Conservation (phyloP, 2,329 filamentous ascomycete species). For the Coniochaeta sp. region DNA sequence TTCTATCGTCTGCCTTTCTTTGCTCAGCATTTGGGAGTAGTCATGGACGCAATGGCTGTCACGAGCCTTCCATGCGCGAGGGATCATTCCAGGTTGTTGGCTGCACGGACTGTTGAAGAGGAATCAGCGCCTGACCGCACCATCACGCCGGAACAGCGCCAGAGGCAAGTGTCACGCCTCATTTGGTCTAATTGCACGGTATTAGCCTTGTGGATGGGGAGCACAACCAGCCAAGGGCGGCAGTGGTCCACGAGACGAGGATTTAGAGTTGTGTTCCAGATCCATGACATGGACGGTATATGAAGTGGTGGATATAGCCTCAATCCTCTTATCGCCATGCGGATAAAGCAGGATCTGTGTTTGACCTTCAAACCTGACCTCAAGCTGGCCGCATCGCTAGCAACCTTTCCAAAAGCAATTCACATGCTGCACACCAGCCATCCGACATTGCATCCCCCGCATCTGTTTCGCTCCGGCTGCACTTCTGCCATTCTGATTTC, state of each 20-base stretch:
- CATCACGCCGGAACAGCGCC: no score
- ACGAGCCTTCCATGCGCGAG: no score
- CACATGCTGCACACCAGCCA: no score
- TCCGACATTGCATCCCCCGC: no score
- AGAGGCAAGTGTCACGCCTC: background rate
- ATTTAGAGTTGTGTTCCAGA: background rate
- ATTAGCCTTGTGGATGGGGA: background rate
- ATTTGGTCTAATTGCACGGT: background rate
- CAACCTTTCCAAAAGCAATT: background rate
- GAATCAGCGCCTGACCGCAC: no score
- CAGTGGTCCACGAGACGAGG: background rate
- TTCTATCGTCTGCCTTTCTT: no score
- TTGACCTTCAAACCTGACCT: background rate
- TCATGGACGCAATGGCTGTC: no score
- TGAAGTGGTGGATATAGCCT: background rate
- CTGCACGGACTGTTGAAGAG: no score
- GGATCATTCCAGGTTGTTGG: no score
- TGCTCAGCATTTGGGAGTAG: no score
- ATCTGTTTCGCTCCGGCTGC: no score
- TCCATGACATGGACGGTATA: background rate
- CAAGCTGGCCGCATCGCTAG: background rate
- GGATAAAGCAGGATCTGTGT: constrained; percentile 1
- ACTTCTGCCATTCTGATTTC: no score
- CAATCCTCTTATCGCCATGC: background rate
- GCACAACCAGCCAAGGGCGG: background rate